These are phyloP conservation scores for Gaeumannomyces tritici DNA, from an alignment of 2,329 filamentous ascomycete genomes.

Conservation along the genomic window DNA sequence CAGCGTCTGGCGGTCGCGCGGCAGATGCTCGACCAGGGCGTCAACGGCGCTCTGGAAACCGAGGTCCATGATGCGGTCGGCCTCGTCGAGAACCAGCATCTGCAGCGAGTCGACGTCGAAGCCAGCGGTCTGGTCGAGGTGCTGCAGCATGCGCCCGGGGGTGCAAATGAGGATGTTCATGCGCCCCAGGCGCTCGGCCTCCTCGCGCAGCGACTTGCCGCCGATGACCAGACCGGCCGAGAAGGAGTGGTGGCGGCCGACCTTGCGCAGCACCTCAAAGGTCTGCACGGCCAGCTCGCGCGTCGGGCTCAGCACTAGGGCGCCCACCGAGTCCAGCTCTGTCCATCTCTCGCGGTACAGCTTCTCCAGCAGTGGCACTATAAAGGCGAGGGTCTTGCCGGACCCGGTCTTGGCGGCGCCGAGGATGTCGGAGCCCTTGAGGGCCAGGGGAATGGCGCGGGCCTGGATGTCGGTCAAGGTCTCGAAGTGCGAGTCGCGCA, in stretches of 20 bases:
- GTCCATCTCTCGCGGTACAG: slow-evolving; percentile 85
- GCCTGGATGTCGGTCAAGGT: slow-evolving; percentile 86
- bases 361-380: slow-evolving; percentile 86
- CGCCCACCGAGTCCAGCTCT: slow-evolving; percentile 82
- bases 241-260: slow-evolving; percentile 81
- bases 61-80: slow-evolving; percentile 96
- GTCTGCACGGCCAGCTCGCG: slow-evolving; percentile 94
- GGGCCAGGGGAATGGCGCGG: slow-evolving; percentile 75
- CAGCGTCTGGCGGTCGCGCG: slow-evolving; percentile 76
- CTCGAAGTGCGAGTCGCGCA: slow-evolving; percentile 82
- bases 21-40: slow-evolving; percentile 85
- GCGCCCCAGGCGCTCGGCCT: slow-evolving; percentile 71
- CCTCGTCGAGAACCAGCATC: slow-evolving; percentile 89
- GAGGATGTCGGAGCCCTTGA: slow-evolving; percentile 81
- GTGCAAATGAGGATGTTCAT: slow-evolving; percentile 99
- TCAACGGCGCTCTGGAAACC: slow-evolving; percentile 87
- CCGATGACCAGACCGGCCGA: slow-evolving; percentile 91
- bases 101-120: slow-evolving; percentile 87
- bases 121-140: slow-evolving; percentile 85
- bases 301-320: slow-evolving; percentile 87
- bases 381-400: slow-evolving; percentile 90
- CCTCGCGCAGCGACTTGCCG: slow-evolving; percentile 79
- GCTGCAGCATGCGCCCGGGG: slow-evolving; percentile 88
- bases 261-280: slow-evolving; percentile 84
- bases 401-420: slow-evolving; percentile 94